Conservation (phyloP, 192 early-diverging fungal genomes). For the Coemansia reversa region DNA sequence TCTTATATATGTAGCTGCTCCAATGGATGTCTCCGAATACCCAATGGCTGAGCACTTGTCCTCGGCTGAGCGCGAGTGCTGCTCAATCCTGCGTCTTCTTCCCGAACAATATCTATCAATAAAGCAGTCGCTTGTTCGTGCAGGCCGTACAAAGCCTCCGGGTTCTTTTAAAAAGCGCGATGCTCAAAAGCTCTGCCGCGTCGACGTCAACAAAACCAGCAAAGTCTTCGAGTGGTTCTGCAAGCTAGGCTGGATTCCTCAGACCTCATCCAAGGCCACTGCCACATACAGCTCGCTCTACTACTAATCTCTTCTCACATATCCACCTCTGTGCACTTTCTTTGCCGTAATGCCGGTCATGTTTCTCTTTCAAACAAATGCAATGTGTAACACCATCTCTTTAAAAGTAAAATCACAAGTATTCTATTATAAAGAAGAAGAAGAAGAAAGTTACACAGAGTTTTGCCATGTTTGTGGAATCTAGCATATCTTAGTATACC, state of each 20-base stretch:
- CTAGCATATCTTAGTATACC: constrained; percentile 35
- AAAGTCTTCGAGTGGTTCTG: constrained; percentile 88
- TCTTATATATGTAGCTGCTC: constrained; percentile 31
- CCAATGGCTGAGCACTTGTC: constrained; percentile 34
- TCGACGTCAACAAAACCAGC: constrained; percentile 93
- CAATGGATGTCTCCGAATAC: constrained; percentile 41
- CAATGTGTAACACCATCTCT: too few relatives aligned
- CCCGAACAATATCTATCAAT: constrained; percentile 47
- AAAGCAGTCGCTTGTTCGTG: constrained; percentile 45
- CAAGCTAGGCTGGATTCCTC: constrained; percentile 78
- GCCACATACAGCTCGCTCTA: too few relatives aligned
- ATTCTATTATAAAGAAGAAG: too few relatives aligned
- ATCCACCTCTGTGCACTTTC: too few relatives aligned
- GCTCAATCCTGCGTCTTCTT: constrained; percentile 41
- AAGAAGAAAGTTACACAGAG: not conserved
- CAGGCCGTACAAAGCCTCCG: constrained; percentile 33
- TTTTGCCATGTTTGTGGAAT: not conserved
- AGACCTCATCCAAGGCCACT: constrained; percentile 7
- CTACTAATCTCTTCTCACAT: too few relatives aligned
- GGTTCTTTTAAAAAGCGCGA: constrained; percentile 70
- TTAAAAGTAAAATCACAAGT: not conserved
- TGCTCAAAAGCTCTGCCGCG: constrained; percentile 83
- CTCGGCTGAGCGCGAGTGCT: constrained; percentile 44
- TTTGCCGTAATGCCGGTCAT: too few relatives aligned
- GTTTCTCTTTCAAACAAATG: too few relatives aligned